Base-by-base conservation (phyloP, 306 rosid species). In the Dryas alaskensis region DNA sequence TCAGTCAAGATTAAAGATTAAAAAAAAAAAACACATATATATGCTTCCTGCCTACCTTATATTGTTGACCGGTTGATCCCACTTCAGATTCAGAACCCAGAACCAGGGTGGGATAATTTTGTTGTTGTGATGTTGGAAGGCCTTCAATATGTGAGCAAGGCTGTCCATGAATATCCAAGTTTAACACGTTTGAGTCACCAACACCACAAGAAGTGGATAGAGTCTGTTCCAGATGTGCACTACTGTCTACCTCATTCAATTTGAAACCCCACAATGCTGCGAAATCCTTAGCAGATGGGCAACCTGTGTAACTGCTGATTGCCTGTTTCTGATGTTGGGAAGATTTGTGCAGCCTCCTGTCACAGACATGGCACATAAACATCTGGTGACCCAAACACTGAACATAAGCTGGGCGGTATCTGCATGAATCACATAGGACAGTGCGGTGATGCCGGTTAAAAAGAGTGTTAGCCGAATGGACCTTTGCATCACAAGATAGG, bases 401-500 rank as follows among this genome's bases (percentile, higher is more conserved):
- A 46, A 75, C 82, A 80, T 74, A 80, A 59, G 97, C 90, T 5
- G 87, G 84, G 44, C 48, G 72, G 72, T 57, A 68, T 69, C 88
- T 45, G 70, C 98, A 93, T 1, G 77, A 77, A 49, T 91, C 87
- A 64, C 98, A 93, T 39, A 91, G 71, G 25, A 89, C 83, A 54
- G 77, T 78, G 50, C 96, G 84, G 73, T 77, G 73, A 73, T 93
- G 98, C 19, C 97, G 81, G 52, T 81, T 73, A 3, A 97, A 91
- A 79, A 93, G 79, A 45, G 89, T 78, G 78, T 93, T 91, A 13
- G 97, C 97, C 27, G 90, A 85, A 79, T 93, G 98, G 62, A 93
- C 93, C 81, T 89, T 91, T 2, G 97, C 88, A 65, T 93, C 96
- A 73, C 98, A 91, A 75, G 91, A 84, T 14, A 93, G 94, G 74